These are phyloP conservation scores for Corchorus olitorius DNA, from an alignment of 345 rosid species.

Conservation along the genomic window DNA sequence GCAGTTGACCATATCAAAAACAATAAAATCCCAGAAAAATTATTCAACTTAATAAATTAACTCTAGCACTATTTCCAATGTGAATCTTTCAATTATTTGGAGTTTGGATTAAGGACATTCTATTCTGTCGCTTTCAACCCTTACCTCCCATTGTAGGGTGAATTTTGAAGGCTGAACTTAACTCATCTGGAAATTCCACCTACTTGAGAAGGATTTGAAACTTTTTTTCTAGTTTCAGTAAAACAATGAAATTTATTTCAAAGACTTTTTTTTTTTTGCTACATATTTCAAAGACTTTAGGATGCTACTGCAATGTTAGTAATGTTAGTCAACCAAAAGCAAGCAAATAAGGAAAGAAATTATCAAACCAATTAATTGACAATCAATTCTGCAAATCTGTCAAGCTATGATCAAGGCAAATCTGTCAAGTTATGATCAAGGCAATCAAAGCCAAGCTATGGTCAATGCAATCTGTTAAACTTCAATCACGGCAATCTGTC, in stretches of 20 bases:
- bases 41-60: not conserved
- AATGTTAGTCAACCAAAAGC: not conserved
- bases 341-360: no score
- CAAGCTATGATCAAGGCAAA: no score
- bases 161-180: not conserved
- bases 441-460: no score
- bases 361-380: no score
- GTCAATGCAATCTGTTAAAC: no score
- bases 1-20: not conserved
- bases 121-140: slow-evolving; percentile 2
- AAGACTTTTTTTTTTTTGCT: no score
- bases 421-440: no score
- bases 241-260: not conserved
- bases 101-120: not conserved
- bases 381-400: no score
- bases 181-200: not conserved
- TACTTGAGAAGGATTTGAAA: not conserved
- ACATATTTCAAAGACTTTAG: not conserved
- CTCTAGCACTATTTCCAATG: not conserved
- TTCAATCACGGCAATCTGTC: no score
- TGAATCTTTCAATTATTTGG: not conserved
- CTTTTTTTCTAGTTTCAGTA: not conserved
- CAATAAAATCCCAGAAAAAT: not conserved
- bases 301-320: not conserved
- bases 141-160: not conserved